phyloP scores from a whole-genome alignment of 2,329 filamentous ascomycete species.

The Rosellinia necatrix region DNA sequence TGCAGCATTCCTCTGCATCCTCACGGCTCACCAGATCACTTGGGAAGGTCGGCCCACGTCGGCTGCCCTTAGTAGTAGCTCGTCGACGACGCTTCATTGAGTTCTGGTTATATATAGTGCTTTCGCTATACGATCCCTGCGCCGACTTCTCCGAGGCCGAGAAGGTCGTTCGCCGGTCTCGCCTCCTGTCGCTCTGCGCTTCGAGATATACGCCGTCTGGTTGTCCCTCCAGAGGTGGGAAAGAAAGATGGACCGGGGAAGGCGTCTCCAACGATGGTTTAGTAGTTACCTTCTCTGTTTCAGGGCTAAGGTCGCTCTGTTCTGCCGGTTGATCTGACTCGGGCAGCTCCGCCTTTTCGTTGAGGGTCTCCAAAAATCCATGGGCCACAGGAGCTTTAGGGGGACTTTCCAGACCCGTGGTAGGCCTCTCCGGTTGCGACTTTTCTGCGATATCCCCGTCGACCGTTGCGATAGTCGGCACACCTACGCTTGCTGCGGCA shows the following conservation, averaged over 20 bases:
- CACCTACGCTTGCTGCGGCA: slow-evolving; percentile 32
- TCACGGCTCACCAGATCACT: slow-evolving; percentile 78
- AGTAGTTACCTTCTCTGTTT: slow-evolving; percentile 30
- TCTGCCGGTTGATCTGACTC: slow-evolving; percentile 26
- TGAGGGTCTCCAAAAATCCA: slow-evolving; percentile 19
- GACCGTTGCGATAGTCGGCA: slow-evolving; percentile 35
- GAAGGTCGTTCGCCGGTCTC: slow-evolving; percentile 61
- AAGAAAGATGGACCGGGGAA: slow-evolving; percentile 51
- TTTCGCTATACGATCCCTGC: slow-evolving; percentile 40
- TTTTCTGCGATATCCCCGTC: slow-evolving; percentile 35
- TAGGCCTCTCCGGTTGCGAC: slow-evolving; percentile 24
- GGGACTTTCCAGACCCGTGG: slow-evolving; percentile 27
- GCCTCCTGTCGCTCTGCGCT: slow-evolving; percentile 44
- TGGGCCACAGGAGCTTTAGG: slow-evolving; percentile 28
- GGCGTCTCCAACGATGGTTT: slow-evolving; percentile 41
- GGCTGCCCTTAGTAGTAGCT: slow-evolving; percentile 71
- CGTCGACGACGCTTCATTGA: slow-evolving; percentile 64
- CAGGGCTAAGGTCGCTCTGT: slow-evolving; percentile 24
- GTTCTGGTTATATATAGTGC: slow-evolving; percentile 41
- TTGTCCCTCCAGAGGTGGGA: slow-evolving; percentile 53
- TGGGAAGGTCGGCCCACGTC: slow-evolving; percentile 63
- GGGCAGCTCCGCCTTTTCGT: slow-evolving; percentile 32
- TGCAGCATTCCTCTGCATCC: slow-evolving; percentile 81
- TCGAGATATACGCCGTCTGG: slow-evolving; percentile 33
- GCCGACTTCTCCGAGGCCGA: slow-evolving; percentile 56